Conservation (phyloP, 2,329 filamentous ascomycete genomes). For the Cladosporium sp. region DNA sequence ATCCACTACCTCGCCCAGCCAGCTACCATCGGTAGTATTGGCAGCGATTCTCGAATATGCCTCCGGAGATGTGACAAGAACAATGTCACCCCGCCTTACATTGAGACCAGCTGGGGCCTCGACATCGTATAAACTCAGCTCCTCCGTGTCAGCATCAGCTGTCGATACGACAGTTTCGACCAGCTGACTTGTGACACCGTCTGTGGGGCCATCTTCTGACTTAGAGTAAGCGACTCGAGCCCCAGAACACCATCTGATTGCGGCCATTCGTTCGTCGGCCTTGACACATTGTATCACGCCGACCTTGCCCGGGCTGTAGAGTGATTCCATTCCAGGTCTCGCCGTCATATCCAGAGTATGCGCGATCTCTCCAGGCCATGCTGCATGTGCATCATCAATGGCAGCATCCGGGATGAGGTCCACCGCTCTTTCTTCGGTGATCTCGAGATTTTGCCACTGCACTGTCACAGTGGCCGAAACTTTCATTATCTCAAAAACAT, state of each 20-base stretch:
- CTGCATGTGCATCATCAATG: slow-evolving; percentile 52
- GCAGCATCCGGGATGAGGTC: slow-evolving; percentile 48
- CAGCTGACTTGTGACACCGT: slow-evolving; percentile 1
- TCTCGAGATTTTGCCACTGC: slow-evolving; percentile 56
- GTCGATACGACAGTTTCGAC: slow-evolving; percentile 15
- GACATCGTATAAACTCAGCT: slow-evolving; percentile 58
- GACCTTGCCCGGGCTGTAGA: slow-evolving; percentile 40
- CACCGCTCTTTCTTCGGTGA: slow-evolving; percentile 44
- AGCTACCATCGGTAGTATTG: slow-evolving; percentile 25
- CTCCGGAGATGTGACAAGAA: slow-evolving; percentile 36
- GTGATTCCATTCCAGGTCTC: slow-evolving; percentile 18
- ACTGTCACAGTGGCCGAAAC: slow-evolving; percentile 50
- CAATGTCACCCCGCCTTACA: slow-evolving; percentile 50
- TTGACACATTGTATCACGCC: slow-evolving; percentile 57
- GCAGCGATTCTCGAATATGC: slow-evolving; percentile 23
- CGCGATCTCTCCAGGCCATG: slow-evolving; percentile 54
- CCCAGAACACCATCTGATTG: slow-evolving; percentile 51
- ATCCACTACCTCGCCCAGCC: slow-evolving; percentile 56
- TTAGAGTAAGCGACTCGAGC: slow-evolving; percentile 56
- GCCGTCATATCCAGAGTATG: slow-evolving; percentile 23
- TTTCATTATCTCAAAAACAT: slow-evolving; percentile 51
- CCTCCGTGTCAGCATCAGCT: slow-evolving; percentile 34
- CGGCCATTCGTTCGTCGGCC: slow-evolving; percentile 52
- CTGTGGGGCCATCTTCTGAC: slow-evolving; percentile 42
- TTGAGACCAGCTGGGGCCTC: slow-evolving; percentile 46